These are phyloP conservation scores for Dalbergia cochinchinensis DNA, from an alignment of 306 rosid species.

Conservation along the genomic window DNA sequence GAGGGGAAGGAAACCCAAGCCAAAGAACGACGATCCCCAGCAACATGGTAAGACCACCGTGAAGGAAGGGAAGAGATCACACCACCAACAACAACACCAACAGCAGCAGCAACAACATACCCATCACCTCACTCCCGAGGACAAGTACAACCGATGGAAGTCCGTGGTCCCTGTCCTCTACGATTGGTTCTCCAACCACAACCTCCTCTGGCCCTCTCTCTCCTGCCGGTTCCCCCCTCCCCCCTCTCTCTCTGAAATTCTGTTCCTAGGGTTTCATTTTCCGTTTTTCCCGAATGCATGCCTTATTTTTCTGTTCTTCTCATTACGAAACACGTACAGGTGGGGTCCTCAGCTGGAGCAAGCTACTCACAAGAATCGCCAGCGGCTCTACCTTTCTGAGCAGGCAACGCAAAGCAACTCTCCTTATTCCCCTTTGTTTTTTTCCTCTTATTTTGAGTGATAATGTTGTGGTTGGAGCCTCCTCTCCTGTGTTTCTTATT, in stretches of 20 bases:
- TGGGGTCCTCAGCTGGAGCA: conserved; percentile 99
- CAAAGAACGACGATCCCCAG: conserved; percentile 63
- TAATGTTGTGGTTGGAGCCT: background rate
- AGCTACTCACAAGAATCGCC: conserved; percentile 94
- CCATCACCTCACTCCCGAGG: conserved; percentile 69
- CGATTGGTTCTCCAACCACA: conserved; percentile 97
- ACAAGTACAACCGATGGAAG: conserved; percentile 89
- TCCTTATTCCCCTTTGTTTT: background rate
- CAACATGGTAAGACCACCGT: conserved; percentile 3
- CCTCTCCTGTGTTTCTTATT: background rate
- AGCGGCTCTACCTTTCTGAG: conserved; percentile 94
- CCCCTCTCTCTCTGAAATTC: background rate
- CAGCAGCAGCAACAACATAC: background rate
- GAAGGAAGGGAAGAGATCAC: conserved; percentile 56
- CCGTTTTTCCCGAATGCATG: background rate
- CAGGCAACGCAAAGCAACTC: conserved; percentile 53
- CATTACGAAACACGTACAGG: conserved; percentile 41
- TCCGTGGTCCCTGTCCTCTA: conserved; percentile 87
- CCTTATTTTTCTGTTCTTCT: background rate
- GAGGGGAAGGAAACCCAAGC: conserved; percentile 88
- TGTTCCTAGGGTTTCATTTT: conserved; percentile 33
- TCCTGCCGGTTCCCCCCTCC: conserved; percentile 73
- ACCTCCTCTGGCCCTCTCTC: conserved; percentile 96
- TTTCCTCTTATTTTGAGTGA: background rate
- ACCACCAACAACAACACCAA: conserved; percentile 46